A percentile compares a stretch with the other conserved stretches of the same genome.
phyloP scores from a whole-genome alignment of 306 rosid species.

The Notholithocarpus densiflorus region DNA sequence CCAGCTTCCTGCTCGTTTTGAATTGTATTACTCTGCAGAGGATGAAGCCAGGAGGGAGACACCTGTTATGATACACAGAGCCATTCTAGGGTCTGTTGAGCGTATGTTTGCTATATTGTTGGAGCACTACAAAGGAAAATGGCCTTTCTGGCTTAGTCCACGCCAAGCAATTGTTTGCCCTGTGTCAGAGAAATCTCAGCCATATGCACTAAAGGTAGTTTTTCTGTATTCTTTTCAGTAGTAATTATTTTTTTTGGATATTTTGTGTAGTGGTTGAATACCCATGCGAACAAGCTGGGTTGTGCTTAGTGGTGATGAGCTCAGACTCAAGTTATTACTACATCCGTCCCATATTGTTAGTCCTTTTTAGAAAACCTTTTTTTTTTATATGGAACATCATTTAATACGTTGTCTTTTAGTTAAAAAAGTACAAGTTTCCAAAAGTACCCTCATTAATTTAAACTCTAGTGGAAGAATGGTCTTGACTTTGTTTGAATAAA shows the following conservation, averaged over 20 bases:
- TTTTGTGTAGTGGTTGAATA: background rate
- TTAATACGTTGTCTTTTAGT: too few relatives aligned
- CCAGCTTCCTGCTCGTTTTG: constrained; percentile 89
- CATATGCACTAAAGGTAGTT: constrained; percentile 67
- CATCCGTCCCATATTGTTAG: too few relatives aligned
- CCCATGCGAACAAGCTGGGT: background rate
- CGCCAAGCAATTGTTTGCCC: constrained; percentile 96
- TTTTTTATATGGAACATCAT: too few relatives aligned
- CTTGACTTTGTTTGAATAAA: too few relatives aligned
- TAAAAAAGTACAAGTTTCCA: too few relatives aligned
- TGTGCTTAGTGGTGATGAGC: background rate
- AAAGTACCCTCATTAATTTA: too few relatives aligned
- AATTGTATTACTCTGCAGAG: constrained; percentile 87
- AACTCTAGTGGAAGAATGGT: too few relatives aligned
- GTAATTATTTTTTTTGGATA: background rate
- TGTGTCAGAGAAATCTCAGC: constrained; percentile 79
- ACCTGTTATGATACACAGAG: constrained; percentile 97
- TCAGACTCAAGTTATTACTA: background rate
- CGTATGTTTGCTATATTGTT: constrained; percentile 91
- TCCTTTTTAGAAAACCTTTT: too few relatives aligned
- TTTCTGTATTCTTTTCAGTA: constrained; percentile 6
- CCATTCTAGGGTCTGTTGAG: constrained; percentile 88
- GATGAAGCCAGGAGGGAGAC: constrained; percentile 88
- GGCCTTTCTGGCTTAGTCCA: constrained; percentile 99
- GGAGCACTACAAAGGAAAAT: constrained; percentile 95